A percentile compares a stretch with the other conserved stretches of the same genome.
Conservation (phyloP, 257 asterid genomes). For the Plantago major region DNA sequence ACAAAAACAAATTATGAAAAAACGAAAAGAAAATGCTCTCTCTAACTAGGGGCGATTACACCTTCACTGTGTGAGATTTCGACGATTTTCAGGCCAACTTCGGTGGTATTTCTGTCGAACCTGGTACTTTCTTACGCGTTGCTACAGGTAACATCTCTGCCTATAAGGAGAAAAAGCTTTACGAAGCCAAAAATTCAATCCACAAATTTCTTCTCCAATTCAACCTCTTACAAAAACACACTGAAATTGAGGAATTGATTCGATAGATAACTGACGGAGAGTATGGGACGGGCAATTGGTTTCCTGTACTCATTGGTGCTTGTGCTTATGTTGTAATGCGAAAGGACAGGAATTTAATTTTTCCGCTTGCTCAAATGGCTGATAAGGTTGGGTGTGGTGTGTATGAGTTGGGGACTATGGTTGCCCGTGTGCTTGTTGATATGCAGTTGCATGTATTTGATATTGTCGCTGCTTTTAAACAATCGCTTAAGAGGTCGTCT, state of each 20-base stretch:
- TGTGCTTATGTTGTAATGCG: slow-evolving; percentile 74
- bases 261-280: slow-evolving; percentile 55
- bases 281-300: slow-evolving; percentile 75
- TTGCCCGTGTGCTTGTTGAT: slow-evolving; percentile 53
- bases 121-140: slow-evolving; percentile 46
- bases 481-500: slow-evolving; percentile 29
- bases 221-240: slow-evolving; percentile 17
- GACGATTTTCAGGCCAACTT: slow-evolving; percentile 45
- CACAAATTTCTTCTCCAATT: slow-evolving; percentile 38
- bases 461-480: slow-evolving; percentile 46
- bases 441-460: slow-evolving; percentile 63
- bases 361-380: slow-evolving; percentile 50
- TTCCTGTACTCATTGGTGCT: slow-evolving; percentile 56
- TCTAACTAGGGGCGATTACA: too few relatives aligned
- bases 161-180: slow-evolving; percentile 51
- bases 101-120: slow-evolving; percentile 50
- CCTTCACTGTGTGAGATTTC: too few relatives aligned
- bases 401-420: slow-evolving; percentile 64
- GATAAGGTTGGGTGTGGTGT: slow-evolving; percentile 52
- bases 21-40: too few relatives aligned
- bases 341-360: slow-evolving; percentile 30
- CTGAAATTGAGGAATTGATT: slow-evolving; percentile 40
- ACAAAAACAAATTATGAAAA: too few relatives aligned
- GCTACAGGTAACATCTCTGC: slow-evolving; percentile 30
- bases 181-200: slow-evolving; percentile 46